Base-by-base conservation (phyloP, 179 eudicot genomes). In the Pouteria campechiana region DNA sequence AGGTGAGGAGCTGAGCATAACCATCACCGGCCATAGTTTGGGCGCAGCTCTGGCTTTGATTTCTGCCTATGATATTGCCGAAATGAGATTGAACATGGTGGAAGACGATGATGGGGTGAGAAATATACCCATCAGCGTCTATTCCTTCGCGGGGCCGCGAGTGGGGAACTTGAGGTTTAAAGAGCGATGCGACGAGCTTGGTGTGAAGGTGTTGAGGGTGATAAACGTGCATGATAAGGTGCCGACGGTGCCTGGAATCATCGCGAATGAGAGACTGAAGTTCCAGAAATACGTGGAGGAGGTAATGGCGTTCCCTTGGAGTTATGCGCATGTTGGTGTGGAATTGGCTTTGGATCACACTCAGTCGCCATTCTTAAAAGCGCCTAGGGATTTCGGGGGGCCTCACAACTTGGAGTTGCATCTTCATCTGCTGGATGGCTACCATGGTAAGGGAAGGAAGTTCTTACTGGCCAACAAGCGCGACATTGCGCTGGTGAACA, bases 301-400 rank as follows among this genome's bases (percentile, higher is more conserved):
- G 1, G 52, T n/a, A n/a, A 64, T 75, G 1, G 62, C 56, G 3
- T 77, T 77, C 46, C 94, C 94, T 3, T 83, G 94, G 94, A 76
- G 84, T 41, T 83, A 83, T 45, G 89, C 94, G 2, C 94, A 83
- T 38, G 94, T 83, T 4, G 94, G 94, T 2, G 68, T 68, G 4
- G 75, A 83, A 40, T 39, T 83, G 2, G 69, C 72, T 0, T 30
- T 83, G 31, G 82, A 83, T 41, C 84, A 79, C 4, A 58, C 65
- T 2, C 60, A 58, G 3, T 83, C 94, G 0, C 79, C 75, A 2
- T 83, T 65, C 43, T 55, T 83, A 3, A 79, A 64, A 53, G 32
- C 59, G 5, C 51, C 40, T 0, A 5, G 25, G 0, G 85, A 83
- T 37, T 3, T 74, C 9, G 50, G 73, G 1, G 51, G 70, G 6